Evolutionary conservation across 2,329 filamentous ascomycete species (phyloP).

Genomic region (Dactylonectria macrodidyma): DNA sequence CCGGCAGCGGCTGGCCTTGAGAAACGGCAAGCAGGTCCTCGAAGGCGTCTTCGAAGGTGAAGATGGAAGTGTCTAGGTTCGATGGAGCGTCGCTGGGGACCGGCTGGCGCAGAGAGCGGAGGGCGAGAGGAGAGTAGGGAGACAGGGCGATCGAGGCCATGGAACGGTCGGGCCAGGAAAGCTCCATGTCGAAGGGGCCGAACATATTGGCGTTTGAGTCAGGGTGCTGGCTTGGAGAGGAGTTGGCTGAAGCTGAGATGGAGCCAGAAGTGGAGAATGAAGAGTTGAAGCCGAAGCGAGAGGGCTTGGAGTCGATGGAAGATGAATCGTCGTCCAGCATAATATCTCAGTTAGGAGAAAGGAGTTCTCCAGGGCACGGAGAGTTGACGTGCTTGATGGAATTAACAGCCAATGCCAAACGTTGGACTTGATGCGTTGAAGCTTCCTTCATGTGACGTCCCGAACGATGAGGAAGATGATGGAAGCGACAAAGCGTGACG

Average conservation of each 20-base stretch:
- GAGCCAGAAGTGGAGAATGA: constrained; percentile 33
- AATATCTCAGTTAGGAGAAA: constrained; percentile 14
- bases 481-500: constrained; percentile 21
- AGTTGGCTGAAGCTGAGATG: constrained; percentile 33
- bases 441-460: constrained; percentile 20
- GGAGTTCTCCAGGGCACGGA: constrained; percentile 23
- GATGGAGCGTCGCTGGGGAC: constrained; percentile 60
- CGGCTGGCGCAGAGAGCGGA: constrained; percentile 64
- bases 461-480: constrained; percentile 30
- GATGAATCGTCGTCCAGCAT: constrained; percentile 26
- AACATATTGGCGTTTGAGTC: constrained; percentile 32
- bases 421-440: background rate
- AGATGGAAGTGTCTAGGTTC: constrained; percentile 54
- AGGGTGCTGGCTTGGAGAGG: constrained; percentile 14
- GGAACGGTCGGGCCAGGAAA: constrained; percentile 35
- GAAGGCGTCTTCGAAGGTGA: constrained; percentile 71
- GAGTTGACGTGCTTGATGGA: background rate
- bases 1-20: constrained; percentile 58
- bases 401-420: background rate
- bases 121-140: constrained; percentile 51
- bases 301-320: constrained; percentile 53
- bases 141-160: constrained; percentile 46
- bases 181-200: constrained; percentile 37
- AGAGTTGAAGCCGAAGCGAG: constrained; percentile 41
- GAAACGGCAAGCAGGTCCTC: constrained; percentile 69